Evolutionary conservation across 768 basidiomycete genomes (phyloP).

Genomic region (Calocybe indica): DNA sequence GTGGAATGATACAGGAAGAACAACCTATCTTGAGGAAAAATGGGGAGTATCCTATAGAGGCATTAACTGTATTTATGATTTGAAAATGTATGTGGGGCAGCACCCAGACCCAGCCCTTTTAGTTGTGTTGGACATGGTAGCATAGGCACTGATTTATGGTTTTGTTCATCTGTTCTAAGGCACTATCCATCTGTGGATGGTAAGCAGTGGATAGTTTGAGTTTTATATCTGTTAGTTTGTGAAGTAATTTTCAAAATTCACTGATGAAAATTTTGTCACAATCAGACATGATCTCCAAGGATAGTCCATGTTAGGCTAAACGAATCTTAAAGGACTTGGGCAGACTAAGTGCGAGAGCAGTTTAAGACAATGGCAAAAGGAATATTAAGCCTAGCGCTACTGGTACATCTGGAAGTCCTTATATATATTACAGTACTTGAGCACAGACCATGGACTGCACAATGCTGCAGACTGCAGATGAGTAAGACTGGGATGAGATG

Average conservation of each 20-base stretch:
- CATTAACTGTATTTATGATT: conserved; percentile 26
- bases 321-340: too few relatives aligned
- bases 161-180: conserved; percentile 23
- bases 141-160: conserved; percentile 24
- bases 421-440: too few relatives aligned
- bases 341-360: too few relatives aligned
- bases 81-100: conserved; percentile 30
- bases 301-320: too few relatives aligned
- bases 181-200: conserved; percentile 15
- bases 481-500: too few relatives aligned
- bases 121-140: conserved; percentile 14
- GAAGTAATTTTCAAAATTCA: conserved; percentile 5
- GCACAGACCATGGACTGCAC: too few relatives aligned
- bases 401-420: too few relatives aligned
- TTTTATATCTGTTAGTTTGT: conserved; percentile 12
- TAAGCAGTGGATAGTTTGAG: conserved; percentile 22
- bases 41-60: conserved; percentile 27
- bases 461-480: too few relatives aligned
- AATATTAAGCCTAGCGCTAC: too few relatives aligned
- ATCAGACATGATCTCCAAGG: conserved; percentile 15
- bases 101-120: conserved; percentile 22
- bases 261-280: conserved; percentile 10
- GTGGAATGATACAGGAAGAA: too few relatives aligned
- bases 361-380: too few relatives aligned
- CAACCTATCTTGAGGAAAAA: conserved; percentile 24